phyloP scores from a whole-genome alignment of 345 rosid species.

The Barbarea vulgaris region DNA sequence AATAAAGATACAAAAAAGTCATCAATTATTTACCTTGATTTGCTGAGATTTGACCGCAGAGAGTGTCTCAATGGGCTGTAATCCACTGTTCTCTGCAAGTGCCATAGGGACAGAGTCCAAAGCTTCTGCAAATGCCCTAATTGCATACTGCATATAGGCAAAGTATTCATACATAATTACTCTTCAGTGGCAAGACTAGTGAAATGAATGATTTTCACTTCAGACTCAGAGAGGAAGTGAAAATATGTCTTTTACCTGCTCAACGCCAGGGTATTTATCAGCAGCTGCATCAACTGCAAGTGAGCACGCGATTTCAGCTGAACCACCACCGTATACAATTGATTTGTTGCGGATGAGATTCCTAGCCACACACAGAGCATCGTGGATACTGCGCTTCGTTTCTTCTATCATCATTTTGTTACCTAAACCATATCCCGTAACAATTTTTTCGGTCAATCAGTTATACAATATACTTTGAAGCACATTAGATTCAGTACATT shows the following conservation, averaged over 20 bases:
- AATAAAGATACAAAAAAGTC: background rate
- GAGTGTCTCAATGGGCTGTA: conserved; percentile 91
- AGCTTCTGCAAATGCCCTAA: conserved; percentile 93
- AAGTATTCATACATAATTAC: background rate
- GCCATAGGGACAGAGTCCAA: conserved; percentile 90
- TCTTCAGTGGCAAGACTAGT: background rate
- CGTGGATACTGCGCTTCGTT: conserved; percentile 95
- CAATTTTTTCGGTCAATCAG: background rate
- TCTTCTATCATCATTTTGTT: conserved; percentile 99
- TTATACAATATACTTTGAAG: conserved; percentile 1
- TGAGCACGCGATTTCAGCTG: conserved; percentile 95
- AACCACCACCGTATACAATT: conserved; percentile 95
- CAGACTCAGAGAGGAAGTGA: background rate
- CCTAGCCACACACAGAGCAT: conserved; percentile 92
- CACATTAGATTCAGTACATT: background rate
- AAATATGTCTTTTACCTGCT: conserved; percentile 57
- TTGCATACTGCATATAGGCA: conserved; percentile 70
- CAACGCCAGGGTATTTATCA: conserved; percentile 91
- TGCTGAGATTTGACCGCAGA: conserved; percentile 96
- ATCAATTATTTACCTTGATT: conserved; percentile 58
- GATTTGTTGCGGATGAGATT: conserved; percentile 93
- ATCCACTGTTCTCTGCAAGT: conserved; percentile 96
- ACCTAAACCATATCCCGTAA: conserved; percentile 51
- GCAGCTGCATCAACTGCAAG: conserved; percentile 89
- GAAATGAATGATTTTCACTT: background rate